Percentiles rank a stretch among this genome's conserved stretches.
Evolutionary conservation across 495 filamentous ascomycete genomes (phyloP).

Genomic region (Chaetomium cochliodes): DNA sequence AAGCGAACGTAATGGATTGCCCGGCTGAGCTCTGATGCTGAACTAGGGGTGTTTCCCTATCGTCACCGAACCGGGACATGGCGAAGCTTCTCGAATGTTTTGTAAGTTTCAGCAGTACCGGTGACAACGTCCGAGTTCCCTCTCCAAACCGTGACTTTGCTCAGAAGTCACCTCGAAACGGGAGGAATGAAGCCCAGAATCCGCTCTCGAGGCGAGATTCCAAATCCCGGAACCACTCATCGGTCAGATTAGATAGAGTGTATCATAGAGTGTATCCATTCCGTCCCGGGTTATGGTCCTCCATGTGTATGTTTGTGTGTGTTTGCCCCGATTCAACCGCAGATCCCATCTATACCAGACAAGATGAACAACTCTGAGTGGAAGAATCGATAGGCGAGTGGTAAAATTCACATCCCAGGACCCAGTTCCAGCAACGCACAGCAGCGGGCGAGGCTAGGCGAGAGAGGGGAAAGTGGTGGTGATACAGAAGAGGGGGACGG

Average conservation of each 20-base stretch:
- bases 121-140: neutral
- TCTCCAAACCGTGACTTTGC: neutral
- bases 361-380: neutral
- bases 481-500: constrained; percentile 13
- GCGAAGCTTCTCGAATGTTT: neutral
- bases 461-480: neutral
- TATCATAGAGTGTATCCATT: no score
- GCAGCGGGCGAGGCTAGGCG: neutral
- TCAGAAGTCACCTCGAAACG: neutral
- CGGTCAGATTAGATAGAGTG: neutral
- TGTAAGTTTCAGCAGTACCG: neutral
- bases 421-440: neutral
- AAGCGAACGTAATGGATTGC: no score
- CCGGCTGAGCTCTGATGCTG: no score
- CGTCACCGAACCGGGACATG: neutral
- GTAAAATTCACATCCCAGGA: neutral
- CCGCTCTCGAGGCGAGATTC: neutral
- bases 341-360: neutral
- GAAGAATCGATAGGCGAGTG: neutral
- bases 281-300: neutral
- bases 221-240: neutral
- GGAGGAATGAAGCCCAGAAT: neutral
- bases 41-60: neutral
- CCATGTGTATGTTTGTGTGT: no score
- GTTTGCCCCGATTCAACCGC: no score